Evolutionary conservation across 2,329 filamentous ascomycete genomes (phyloP).

Genomic region (Podosphaera xanthii): DNA sequence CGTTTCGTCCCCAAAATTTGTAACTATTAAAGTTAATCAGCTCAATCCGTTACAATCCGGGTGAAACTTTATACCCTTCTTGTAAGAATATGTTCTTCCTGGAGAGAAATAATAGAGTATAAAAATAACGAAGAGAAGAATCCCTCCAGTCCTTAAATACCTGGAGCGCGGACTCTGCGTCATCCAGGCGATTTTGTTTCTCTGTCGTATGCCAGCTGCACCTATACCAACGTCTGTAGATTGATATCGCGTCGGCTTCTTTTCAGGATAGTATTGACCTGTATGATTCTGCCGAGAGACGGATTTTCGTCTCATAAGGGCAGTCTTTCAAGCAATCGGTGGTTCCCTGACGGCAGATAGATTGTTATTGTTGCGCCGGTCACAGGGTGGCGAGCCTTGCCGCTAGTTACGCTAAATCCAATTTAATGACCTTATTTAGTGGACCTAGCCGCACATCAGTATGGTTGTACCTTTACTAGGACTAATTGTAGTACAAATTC

Average conservation of each 20-base stretch:
- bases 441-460: too few species aligned
- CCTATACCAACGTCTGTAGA: slow-evolving; percentile 20
- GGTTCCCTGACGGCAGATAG: not conserved
- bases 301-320: slow-evolving; percentile 39
- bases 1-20: slow-evolving; percentile 23
- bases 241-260: slow-evolving; percentile 39
- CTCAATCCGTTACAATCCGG: not conserved
- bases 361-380: too few species aligned
- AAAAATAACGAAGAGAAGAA: slow-evolving; percentile 34
- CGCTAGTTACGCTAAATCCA: too few species aligned
- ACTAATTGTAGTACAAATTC: too few species aligned
- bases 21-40: slow-evolving; percentile 4
- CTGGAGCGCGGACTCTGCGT: slow-evolving; percentile 41
- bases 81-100: slow-evolving; percentile 20
- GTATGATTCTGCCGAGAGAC: slow-evolving; percentile 40
- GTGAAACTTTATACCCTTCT: slow-evolving; percentile 7
- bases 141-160: slow-evolving; percentile 41
- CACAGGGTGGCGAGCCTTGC: too few species aligned
- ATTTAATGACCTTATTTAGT: too few species aligned
- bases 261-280: slow-evolving; percentile 35
- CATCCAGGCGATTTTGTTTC: slow-evolving; percentile 34
- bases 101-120: slow-evolving; percentile 42
- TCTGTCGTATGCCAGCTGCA: slow-evolving; percentile 25
- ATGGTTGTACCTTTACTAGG: too few species aligned
- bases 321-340: slow-evolving; percentile 1